Evolutionary conservation across 2,329 filamentous ascomycete species (phyloP).

Genomic region (Talaromyces sp.): DNA sequence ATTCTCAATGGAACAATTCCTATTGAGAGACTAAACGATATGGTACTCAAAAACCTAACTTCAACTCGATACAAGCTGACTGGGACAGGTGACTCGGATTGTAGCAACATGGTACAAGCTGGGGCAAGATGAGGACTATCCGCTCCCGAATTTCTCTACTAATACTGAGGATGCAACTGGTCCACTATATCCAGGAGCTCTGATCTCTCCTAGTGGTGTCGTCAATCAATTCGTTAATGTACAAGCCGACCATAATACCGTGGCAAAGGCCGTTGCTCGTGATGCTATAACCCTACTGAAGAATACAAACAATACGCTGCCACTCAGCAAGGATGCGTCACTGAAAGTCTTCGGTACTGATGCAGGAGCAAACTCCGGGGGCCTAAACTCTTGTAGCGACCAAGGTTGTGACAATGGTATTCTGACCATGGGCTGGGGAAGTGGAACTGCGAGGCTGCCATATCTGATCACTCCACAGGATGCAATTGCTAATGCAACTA

Average conservation of each 20-base stretch:
- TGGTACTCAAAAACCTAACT: slow-evolving; percentile 23
- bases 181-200: slow-evolving; percentile 53
- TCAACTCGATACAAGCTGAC: slow-evolving; percentile 11
- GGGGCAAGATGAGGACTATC: slow-evolving; percentile 56
- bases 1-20: slow-evolving; percentile 56
- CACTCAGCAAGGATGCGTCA: slow-evolving; percentile 36
- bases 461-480: slow-evolving; percentile 66
- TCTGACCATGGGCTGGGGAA: slow-evolving; percentile 75
- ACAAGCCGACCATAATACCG: slow-evolving; percentile 48
- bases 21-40: slow-evolving; percentile 52
- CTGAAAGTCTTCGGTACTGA: slow-evolving; percentile 48
- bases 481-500: slow-evolving; percentile 61
- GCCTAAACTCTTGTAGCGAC: slow-evolving; percentile 63
- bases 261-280: slow-evolving; percentile 49
- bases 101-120: slow-evolving; percentile 54
- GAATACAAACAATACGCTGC: slow-evolving; percentile 54
- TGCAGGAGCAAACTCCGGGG: slow-evolving; percentile 51
- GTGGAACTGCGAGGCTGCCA: slow-evolving; percentile 67
- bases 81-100: slow-evolving; percentile 46
- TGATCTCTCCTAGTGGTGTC: slow-evolving; percentile 57
- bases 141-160: slow-evolving; percentile 55
- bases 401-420: slow-evolving; percentile 66
- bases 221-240: slow-evolving; percentile 67
- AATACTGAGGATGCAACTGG: slow-evolving; percentile 56
- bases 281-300: slow-evolving; percentile 60